Base-by-base conservation (phyloP, 2,329 filamentous ascomycete species). In the Talaromyces sp. region DNA sequence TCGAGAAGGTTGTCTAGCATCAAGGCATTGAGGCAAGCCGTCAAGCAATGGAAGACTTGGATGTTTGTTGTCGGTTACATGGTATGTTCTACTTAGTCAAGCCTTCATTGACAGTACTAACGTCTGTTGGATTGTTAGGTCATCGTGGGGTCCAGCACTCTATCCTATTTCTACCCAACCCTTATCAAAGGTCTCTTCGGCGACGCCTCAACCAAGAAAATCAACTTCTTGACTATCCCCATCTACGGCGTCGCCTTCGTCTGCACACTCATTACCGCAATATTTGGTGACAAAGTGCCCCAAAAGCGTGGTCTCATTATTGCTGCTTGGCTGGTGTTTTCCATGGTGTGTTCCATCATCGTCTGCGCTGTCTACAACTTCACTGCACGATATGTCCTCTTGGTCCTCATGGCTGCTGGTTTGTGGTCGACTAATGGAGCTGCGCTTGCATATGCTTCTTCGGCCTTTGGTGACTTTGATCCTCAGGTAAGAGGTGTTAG, bases 351-450 rank as follows among this genome's bases (percentile, higher is more conserved):
- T 64, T 68, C 77, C 31, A 71, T 81, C 31, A 69, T 77, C 33
- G 77, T 76, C 18, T 81, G 79, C 63, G 68, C 63, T 6, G 75
- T 84, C 2, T 83, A 83, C 70, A 72, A 82, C 69, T 82, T 80
- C 70, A 81, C 75, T 0, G 83, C 81, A 0, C 77, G 83, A 5
- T 86, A 86, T 65, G 81, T 76, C 0, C 73, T 86, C 1, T 76
- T 86, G 0, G 81, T 85, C 1, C 73, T 86, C 61, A 83, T 85
- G 81, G 82, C 82, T 0, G 79, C 81, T 1, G 83, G 82, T 0
- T 73, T 85, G 0, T 85, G 82, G 83, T 75, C 80, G 0, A 79
- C 80, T 1, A 85, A 86, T 67, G 82, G 79, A 0, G 75, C 82
- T 2, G 76, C 79, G 0, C 73, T 86, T 18, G 78, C 81, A 0